phyloP scores from a whole-genome alignment of 371 early-diverging fungal species.

The Apophysomyces variabilis region DNA sequence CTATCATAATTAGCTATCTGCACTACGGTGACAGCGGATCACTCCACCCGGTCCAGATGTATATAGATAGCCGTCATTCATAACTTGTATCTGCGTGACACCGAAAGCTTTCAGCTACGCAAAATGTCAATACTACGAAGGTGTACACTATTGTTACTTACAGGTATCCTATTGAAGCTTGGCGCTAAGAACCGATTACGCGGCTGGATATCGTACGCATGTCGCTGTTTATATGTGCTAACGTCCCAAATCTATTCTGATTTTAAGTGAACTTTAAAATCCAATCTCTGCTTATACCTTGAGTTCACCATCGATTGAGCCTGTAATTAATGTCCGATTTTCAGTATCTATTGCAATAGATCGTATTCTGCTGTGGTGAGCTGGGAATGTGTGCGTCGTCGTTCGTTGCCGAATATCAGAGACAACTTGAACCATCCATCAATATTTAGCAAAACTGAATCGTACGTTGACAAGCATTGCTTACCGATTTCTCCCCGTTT shows the following conservation, averaged over 20 bases:
- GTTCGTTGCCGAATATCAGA: constrained; percentile 77
- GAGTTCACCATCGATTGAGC: constrained; percentile 64
- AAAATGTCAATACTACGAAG: not conserved
- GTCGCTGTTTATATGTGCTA: constrained; percentile 58
- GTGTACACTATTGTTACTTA: constrained; percentile 28
- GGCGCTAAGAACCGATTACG: constrained; percentile 63
- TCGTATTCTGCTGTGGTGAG: constrained; percentile 71
- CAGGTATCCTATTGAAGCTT: constrained; percentile 62
- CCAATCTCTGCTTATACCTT: constrained; percentile 37
- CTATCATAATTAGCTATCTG: not conserved
- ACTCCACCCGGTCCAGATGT: constrained; percentile 55
- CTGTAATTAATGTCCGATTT: constrained; percentile 64
- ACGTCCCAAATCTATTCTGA: constrained; percentile 67
- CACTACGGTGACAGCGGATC: constrained; percentile 28
- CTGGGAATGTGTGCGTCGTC: constrained; percentile 70
- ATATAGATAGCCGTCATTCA: constrained; percentile 34
- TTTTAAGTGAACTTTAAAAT: constrained; percentile 1
- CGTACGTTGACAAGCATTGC: constrained; percentile 7
- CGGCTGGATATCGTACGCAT: constrained; percentile 57
- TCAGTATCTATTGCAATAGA: constrained; percentile 68
- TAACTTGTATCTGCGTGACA: constrained; percentile 50
- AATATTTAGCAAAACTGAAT: not conserved
- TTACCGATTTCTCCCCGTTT: constrained; percentile 79
- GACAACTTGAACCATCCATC: constrained; percentile 52
- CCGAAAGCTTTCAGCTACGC: constrained; percentile 55